Evolutionary conservation across 371 early-diverging fungal species (phyloP), one percentile per base, ranked within the genome.

Genomic region (Haplosporangium sp.): DNA sequence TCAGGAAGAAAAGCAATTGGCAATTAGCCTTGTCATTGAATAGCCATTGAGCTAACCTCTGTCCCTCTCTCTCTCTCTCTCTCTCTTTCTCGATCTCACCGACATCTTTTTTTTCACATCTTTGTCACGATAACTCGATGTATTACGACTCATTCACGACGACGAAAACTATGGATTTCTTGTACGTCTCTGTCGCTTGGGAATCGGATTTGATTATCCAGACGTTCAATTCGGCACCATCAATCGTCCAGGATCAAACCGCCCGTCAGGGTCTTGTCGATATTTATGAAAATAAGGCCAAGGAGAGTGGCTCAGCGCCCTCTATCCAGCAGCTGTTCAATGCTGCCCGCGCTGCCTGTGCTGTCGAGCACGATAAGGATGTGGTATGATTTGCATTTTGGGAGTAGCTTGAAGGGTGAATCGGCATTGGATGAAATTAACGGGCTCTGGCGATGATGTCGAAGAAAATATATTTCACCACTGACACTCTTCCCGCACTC

Each of bases 291-390:
- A 50, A 56, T 23, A 68, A 77, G 14, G 23, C 64, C 61, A 54
- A 77, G 59, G 60, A 67, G 65, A 60, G 60, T 41, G 73, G 72
- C 12, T 59, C 68, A 43, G 68, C 72, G 13, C 72, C 79, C 29
- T 68, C 72, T 6, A 63, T 72, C 42, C 72, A 82, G 36, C 82
- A 75, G 21, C 68, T 84, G 14, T 84, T 84, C 65, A 68, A 71
- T 29, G 71, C 82, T 37, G 80, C 85, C 7, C 79, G 81, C 11
- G 62, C 70, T 13, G 72, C 81, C 47, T 83, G 83, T 69, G 85
- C 81, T 20, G 77, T 81, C 46, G 85, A 83, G 12, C 74, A 72
- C 41, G 85, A 84, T 64, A 81, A 82, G 62, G 70, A 79, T 40
- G 81, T 83, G 50, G 73, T 84, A 61, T 36, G 63, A 40, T 38